Evolutionary conservation across 2,329 filamentous ascomycete species (phyloP), one percentile per base, ranked within the genome.

Genomic region (Gyromitra esculenta): DNA sequence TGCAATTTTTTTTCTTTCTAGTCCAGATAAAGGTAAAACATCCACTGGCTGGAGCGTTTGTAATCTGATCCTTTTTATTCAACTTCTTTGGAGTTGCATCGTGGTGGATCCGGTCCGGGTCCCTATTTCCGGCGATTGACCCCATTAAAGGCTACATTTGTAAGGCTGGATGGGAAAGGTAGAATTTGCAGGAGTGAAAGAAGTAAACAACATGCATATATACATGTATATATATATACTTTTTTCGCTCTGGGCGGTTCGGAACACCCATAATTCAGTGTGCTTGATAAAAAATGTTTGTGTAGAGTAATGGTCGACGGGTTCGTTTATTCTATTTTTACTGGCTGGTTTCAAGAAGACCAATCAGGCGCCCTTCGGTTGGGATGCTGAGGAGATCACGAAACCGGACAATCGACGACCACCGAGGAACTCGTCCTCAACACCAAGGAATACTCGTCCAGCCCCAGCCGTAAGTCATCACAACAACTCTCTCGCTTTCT

Each of bases 281-380:
- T n/a, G 48, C 48, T 21, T 52, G 15, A 52, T 21, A 21, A 4
- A 4, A 31, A 31, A 25, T 54, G 13, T 18, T 7, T 50, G 5
- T 59, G 9, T 70, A 52, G n/a, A 37, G 43, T 45, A 64, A 45
- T 56, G 69, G 57, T 25, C 35, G 57, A 39, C n/a, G 64, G 63
- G 64, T 56, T 63, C 63, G 31, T 74, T 69, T 75, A 60, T 62
- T 56, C 72, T 75, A 75, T 75, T 75, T 75, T 65, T 70, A 75
- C 59, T 59, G 21, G 71, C 2, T 57, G 52, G 72, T 75, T 65
- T 57, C 31, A 41, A 9, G 7, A 13, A 43, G 43, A 35, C 72
- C 72, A 74, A 74, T 69, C 72, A 74, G 64, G n/a, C 64, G 64
- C 45, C 64, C 57, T 64, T 75, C 65, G 72, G 72, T 75, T 75